Conservation (phyloP, 495 filamentous ascomycete species). For the Delitschia confertaspora region DNA sequence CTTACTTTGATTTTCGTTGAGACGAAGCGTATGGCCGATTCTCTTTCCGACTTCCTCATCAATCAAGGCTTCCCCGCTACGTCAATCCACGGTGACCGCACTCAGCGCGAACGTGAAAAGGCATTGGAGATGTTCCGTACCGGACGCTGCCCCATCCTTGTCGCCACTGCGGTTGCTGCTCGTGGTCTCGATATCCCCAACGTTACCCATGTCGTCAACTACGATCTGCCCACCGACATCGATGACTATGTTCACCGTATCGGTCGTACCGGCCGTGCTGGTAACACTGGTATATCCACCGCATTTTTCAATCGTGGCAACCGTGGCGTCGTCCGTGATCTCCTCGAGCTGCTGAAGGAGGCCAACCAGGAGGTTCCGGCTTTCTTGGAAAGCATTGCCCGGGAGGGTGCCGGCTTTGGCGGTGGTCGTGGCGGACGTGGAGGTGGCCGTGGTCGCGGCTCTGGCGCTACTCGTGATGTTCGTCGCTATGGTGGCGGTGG, state of each 20-base stretch:
- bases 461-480: conserved; percentile 74
- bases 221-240: conserved; percentile 96
- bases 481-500: conserved; percentile 65
- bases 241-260: conserved; percentile 99
- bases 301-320: conserved; percentile 99
- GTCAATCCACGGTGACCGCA: conserved; percentile 92
- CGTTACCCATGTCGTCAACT: conserved; percentile 97
- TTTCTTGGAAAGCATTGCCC: conserved; percentile 94
- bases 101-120: conserved; percentile 96
- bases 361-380: conserved; percentile 91
- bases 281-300: conserved; percentile 96
- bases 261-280: conserved; percentile 98
- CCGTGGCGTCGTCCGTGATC: conserved; percentile 89
- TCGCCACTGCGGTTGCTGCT: conserved; percentile 94
- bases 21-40: conserved; percentile 99
- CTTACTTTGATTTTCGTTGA: conserved; percentile 97
- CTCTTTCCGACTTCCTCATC: conserved; percentile 92
- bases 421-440: conserved; percentile 65
- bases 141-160: conserved; percentile 87
- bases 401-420: conserved; percentile 70
- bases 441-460: conserved; percentile 52
- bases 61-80: conserved; percentile 98
- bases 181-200: conserved; percentile 96
- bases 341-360: conserved; percentile 93
- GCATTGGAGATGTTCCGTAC: conserved; percentile 94